Conservation (phyloP, 345 rosid species). For the Arabidopsis thaliana region TAIR10.1 NC_003076.8:7902501-7903000, state of each 20-base stretch:
- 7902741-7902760: not conserved
- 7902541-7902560: not conserved
- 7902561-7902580: not conserved
- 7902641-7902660: not conserved
- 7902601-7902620: not conserved
- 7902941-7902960: not conserved
- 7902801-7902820: not conserved
- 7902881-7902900: not conserved
- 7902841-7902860: not conserved
- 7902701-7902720: not conserved
- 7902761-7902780: not conserved
- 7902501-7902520: not conserved
- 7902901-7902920: conserved; percentile 3
- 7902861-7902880: not conserved
- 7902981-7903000: conserved; percentile 9
- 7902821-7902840: conserved; percentile 8
- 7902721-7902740: not conserved
- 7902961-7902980: not conserved
- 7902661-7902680: not conserved
- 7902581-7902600: not conserved
- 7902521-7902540: not conserved
- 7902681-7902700: not conserved
- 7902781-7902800: not conserved
- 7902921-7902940: not conserved
- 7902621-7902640: not conserved